Evolutionary conservation across 2,329 filamentous ascomycete species (phyloP), one percentile per base, ranked within the genome.

Genomic region (Aureobasidium leucospermi): DNA sequence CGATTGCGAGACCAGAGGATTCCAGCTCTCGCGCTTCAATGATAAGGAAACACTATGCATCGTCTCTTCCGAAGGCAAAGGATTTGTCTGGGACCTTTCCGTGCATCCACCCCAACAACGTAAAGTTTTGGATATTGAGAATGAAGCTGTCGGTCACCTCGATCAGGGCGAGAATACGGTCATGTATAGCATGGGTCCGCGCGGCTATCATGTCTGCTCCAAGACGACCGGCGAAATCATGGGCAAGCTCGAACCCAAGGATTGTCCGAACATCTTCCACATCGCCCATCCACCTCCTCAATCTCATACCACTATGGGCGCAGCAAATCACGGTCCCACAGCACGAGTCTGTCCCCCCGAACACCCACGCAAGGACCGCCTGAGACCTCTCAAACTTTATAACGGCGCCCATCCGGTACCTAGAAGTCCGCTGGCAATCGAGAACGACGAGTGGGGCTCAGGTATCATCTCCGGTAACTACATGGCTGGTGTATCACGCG

Each of bases 401-500:
- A 47, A 38, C 6, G 66, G 67, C 6, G 58, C 61, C 5, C 59
- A 66, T 48, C 63, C 63, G 6, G 51, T 43, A 10, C 48, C 51
- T 15, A 29, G 41, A 9, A 32, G 61, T n/a, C 62, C 58, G 10
- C 57, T 61, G 6, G 60, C 65, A 4, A 60, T 67, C 3, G 66
- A 68, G 1, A 71, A 74, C 5, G 74, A 79, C 48, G 76, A 78
- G 63, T 79, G 76, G 76, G 77, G 77, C 16, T 75, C 77, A 2
- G 76, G 76, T 4, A 75, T 77, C 73, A 60, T 78, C 6, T 61
- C 70, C 39, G 74, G 72, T 1, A 64, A 74, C 19, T 64, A 75
- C 23, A 75, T 79, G 62, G 76, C 74, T 1, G 76, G 76, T 38
- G 68, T 78, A 36, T 78, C 75, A 10, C 70, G 74, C 4, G 70